A percentile compares a stretch with the other conserved stretches of the same genome.
Conservation (phyloP, 1,284 basidiomycete genomes). For the Pseudozyma sp. region DNA sequence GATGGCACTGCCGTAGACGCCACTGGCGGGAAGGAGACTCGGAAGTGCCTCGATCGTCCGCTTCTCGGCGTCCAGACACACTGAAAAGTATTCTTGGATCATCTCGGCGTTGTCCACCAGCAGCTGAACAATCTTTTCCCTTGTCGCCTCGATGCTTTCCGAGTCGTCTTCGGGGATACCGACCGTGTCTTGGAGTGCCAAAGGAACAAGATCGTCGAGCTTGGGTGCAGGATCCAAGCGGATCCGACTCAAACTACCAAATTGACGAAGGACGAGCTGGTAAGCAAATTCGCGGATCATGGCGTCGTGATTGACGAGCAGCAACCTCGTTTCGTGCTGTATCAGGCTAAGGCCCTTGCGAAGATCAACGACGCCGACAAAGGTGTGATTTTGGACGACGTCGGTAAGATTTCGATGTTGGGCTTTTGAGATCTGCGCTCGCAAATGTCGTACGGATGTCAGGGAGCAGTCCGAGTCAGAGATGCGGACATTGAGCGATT, state of each 20-base stretch:
- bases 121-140: slow-evolving; percentile 59
- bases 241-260: slow-evolving; percentile 82
- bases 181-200: slow-evolving; percentile 81
- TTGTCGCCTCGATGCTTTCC: slow-evolving; percentile 65
- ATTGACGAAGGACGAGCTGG: slow-evolving; percentile 90
- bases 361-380: slow-evolving; percentile 91
- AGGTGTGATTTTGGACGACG: slow-evolving; percentile 86
- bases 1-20: slow-evolving; percentile 78
- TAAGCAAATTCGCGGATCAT: slow-evolving; percentile 87
- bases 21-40: slow-evolving; percentile 76
- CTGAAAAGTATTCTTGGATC: slow-evolving; percentile 91
- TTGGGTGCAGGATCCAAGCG: slow-evolving; percentile 84
- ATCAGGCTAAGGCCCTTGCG: slow-evolving; percentile 81
- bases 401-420: slow-evolving; percentile 84
- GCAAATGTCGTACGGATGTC: slow-evolving; percentile 80
- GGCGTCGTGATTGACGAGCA: slow-evolving; percentile 82
- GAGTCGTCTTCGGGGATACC: slow-evolving; percentile 68
- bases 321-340: slow-evolving; percentile 88
- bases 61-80: slow-evolving; percentile 72
- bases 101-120: slow-evolving; percentile 77
- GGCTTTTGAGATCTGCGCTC: slow-evolving; percentile 75
- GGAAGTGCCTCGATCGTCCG: slow-evolving; percentile 82
- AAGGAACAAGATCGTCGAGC: slow-evolving; percentile 77
- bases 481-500: slow-evolving; percentile 71
- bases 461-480: slow-evolving; percentile 83